Evolutionary conservation across 192 early-diverging fungal genomes (phyloP).

Genomic region (Coemansia sp.): DNA sequence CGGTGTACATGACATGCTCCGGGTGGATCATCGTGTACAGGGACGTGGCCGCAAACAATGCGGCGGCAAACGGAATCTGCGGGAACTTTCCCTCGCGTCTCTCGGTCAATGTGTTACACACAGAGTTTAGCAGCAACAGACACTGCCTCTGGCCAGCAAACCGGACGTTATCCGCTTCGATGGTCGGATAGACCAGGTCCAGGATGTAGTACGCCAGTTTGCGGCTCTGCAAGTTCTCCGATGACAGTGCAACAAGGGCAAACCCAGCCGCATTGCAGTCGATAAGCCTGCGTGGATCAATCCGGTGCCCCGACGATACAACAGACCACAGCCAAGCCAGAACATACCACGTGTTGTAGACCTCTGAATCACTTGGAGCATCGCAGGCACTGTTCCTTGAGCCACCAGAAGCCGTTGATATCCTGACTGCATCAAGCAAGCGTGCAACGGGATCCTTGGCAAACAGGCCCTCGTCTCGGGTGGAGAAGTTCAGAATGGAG

Average conservation of each 20-base stretch:
- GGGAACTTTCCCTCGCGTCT: conserved; percentile 22
- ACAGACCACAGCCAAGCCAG: conserved; percentile 46
- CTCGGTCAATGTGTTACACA: conserved; percentile 41
- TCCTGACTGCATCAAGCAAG: conserved; percentile 1
- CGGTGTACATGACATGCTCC: conserved; percentile 38
- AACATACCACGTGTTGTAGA: conserved; percentile 37
- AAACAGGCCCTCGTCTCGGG: not conserved
- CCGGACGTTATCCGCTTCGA: conserved; percentile 7
- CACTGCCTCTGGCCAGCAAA: conserved; percentile 32
- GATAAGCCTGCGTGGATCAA: conserved; percentile 30
- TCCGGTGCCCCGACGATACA: conserved; percentile 13
- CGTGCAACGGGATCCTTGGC: conserved; percentile 4
- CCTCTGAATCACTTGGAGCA: conserved; percentile 5
- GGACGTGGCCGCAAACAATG: conserved; percentile 42
- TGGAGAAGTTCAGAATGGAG: conserved; percentile 39
- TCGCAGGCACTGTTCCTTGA: not conserved
- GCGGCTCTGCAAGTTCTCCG: conserved; percentile 26
- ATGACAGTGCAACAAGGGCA: conserved; percentile 40
- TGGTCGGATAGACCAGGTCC: conserved; percentile 23
- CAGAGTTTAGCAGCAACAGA: conserved; percentile 32
- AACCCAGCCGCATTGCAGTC: conserved; percentile 37
- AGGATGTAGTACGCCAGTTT: conserved; percentile 44
- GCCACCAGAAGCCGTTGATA: not conserved
- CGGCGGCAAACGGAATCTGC: conserved; percentile 26
- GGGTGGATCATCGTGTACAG: conserved; percentile 37